A percentile compares a stretch with the other conserved stretches of the same genome.
Evolutionary conservation across 2,329 filamentous ascomycete species (phyloP).

Genomic region (Talaromyces marneffei): DNA sequence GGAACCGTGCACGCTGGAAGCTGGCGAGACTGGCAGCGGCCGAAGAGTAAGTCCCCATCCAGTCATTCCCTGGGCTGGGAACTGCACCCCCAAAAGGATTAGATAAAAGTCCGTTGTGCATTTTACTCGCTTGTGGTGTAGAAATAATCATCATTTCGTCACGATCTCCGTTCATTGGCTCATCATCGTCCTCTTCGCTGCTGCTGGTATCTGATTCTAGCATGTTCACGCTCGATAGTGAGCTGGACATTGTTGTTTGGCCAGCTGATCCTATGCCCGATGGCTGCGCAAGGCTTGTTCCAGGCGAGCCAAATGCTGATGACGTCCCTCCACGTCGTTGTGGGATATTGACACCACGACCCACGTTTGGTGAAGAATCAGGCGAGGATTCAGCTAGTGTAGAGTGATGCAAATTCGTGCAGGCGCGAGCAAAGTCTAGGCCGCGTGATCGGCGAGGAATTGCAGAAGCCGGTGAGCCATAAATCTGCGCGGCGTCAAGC

Average conservation of each 20-base stretch:
- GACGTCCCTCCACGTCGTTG: constrained; percentile 43
- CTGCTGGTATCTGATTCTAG: constrained; percentile 74
- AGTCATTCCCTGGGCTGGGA: constrained; percentile 54
- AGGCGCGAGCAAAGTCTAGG: constrained; percentile 86
- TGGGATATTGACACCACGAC: constrained; percentile 58
- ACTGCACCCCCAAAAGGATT: constrained; percentile 45
- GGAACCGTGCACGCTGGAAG: constrained; percentile 60
- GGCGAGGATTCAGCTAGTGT: constrained; percentile 86
- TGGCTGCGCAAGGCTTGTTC: constrained; percentile 51
- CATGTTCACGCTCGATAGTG: constrained; percentile 73
- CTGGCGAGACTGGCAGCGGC: constrained; percentile 72
- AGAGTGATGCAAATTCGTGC: constrained; percentile 91
- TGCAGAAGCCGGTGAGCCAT: constrained; percentile 80
- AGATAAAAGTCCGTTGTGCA: constrained; percentile 33
- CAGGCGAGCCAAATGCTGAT: constrained; percentile 57
- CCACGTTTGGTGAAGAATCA: constrained; percentile 82
- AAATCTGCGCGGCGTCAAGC: constrained; percentile 75
- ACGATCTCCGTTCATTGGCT: constrained; percentile 60
- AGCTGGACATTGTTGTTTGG: constrained; percentile 68
- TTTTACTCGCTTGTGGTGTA: constrained; percentile 70
- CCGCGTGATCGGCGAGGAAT: constrained; percentile 83
- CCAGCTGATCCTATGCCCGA: constrained; percentile 66
- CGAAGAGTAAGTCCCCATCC: constrained; percentile 60
- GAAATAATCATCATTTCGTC: constrained; percentile 70
- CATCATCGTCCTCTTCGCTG: constrained; percentile 54